Conservation (phyloP, 2,329 filamentous ascomycete species). For the Keithomyces neogunnii region DNA sequence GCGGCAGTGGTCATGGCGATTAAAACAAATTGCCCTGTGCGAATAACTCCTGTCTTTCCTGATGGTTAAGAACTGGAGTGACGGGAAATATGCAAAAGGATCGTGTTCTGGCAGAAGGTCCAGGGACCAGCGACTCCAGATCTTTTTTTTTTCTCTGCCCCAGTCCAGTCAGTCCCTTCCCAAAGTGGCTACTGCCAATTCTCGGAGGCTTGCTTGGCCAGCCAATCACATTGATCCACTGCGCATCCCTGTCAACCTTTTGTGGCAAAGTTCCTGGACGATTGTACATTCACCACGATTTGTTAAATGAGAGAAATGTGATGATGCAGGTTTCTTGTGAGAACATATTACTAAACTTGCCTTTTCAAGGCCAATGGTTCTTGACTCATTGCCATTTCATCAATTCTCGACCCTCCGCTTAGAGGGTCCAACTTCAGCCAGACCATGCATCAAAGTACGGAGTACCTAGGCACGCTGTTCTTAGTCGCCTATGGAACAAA, state of each 20-base stretch:
- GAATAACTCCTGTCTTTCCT: background rate
- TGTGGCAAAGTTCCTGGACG: too few relatives aligned
- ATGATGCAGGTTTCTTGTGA: too few relatives aligned
- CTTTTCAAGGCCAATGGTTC: too few relatives aligned
- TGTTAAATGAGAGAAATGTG: background rate
- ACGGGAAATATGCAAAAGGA: background rate
- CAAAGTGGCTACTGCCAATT: constrained; percentile 1
- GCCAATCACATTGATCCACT: background rate
- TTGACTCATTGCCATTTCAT: too few relatives aligned
- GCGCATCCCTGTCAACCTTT: background rate
- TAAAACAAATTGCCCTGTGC: background rate
- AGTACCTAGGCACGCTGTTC: too few relatives aligned
- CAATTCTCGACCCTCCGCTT: too few relatives aligned
- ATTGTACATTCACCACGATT: too few relatives aligned
- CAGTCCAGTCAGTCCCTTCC: background rate
- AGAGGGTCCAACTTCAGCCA: too few relatives aligned
- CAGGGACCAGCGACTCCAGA: background rate
- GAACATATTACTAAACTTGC: background rate
- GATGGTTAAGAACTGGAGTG: background rate
- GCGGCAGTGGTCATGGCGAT: constrained; percentile 6
- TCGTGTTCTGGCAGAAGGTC: background rate
- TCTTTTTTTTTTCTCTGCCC: constrained; percentile 2
- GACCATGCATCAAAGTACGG: too few relatives aligned
- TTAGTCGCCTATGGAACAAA: too few relatives aligned
- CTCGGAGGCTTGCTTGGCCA: background rate